These are phyloP conservation scores for Saccharum officinarum DNA, from an alignment of 176 grass and related monocot species.

Conservation along the genomic window DNA sequence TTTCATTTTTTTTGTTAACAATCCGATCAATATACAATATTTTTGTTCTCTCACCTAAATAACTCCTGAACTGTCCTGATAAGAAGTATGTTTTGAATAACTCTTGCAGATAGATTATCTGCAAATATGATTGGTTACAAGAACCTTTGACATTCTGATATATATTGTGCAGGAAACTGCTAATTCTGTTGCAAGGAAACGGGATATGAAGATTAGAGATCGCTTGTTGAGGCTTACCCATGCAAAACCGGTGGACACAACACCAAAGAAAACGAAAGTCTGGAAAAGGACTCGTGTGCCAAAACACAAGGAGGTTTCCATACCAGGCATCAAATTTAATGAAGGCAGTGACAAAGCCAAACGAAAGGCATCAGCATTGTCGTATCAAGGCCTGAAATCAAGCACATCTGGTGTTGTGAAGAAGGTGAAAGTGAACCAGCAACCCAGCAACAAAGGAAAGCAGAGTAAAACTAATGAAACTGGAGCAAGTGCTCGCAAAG, in stretches of 20 bases:
- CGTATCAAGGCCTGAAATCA: conserved; percentile 82
- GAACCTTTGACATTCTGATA: neutral
- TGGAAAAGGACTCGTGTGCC: conserved; percentile 20
- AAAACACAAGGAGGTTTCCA: conserved; percentile 27
- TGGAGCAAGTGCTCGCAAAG: conserved; percentile 11
- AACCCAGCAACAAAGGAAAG: conserved; percentile 42
- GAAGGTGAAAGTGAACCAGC: conserved; percentile 47
- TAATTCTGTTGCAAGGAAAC: conserved; percentile 53
- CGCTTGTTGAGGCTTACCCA: conserved; percentile 68
- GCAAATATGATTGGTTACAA: neutral
- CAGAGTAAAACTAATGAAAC: conserved; percentile 28
- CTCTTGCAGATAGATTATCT: neutral
- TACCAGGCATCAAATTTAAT: conserved; percentile 26
- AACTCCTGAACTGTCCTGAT: neutral
- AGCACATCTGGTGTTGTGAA: conserved; percentile 72
- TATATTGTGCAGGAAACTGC: conserved; percentile 59
- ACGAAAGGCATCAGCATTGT: conserved; percentile 45
- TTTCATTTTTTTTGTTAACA: neutral
- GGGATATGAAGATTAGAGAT: conserved; percentile 62
- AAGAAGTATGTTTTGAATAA: neutral
- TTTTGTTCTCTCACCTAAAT: neutral
- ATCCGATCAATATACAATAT: neutral
- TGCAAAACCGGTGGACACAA: conserved; percentile 47
- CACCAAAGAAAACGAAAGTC: conserved; percentile 33
- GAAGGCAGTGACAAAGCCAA: conserved; percentile 40